A percentile compares a stretch with the other conserved stretches of the same genome.
phyloP scores from a whole-genome alignment of 179 eudicot genomes.

The Spinacia oleracea region DNA sequence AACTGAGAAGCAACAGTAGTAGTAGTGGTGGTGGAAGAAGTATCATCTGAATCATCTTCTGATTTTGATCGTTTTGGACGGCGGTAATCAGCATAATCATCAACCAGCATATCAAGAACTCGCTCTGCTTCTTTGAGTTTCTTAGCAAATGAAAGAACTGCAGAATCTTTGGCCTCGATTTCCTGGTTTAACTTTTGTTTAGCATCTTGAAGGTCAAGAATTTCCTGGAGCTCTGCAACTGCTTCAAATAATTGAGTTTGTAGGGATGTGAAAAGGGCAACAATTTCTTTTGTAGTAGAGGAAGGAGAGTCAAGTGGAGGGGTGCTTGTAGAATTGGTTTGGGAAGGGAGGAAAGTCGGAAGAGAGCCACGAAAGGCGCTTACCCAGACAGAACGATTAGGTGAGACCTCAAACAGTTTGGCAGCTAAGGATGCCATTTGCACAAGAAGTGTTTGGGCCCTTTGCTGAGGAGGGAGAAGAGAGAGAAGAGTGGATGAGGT shows the following conservation, averaged over 20 bases:
- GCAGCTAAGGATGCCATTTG: conserved; percentile 89
- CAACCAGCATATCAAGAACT: conserved; percentile 81
- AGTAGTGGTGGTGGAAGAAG: conserved; percentile 31
- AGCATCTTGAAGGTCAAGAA: conserved; percentile 83
- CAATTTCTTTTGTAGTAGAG: conserved; percentile 62
- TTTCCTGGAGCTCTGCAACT: conserved; percentile 89
- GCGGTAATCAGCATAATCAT: conserved; percentile 85
- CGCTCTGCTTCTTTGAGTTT: conserved; percentile 81
- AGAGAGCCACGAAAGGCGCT: conserved; percentile 83
- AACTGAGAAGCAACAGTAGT: conserved; percentile 71
- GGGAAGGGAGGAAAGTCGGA: conserved; percentile 72
- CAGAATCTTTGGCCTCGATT: conserved; percentile 55
- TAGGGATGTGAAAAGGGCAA: conserved; percentile 63
- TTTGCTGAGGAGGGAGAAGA: conserved; percentile 87
- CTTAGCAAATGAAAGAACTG: conserved; percentile 78
- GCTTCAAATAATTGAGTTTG: conserved; percentile 88
- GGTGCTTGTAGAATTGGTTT: conserved; percentile 42
- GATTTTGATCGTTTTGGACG: conserved; percentile 67
- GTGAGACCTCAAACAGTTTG: conserved; percentile 77
- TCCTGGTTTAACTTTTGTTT: conserved; percentile 69
- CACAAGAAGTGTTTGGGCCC: conserved; percentile 80
- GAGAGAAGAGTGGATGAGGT: conserved; percentile 72
- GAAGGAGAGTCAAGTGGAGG: conserved; percentile 52
- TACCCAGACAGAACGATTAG: conserved; percentile 78
- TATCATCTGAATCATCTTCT: conserved; percentile 46